Conservation (phyloP, 1,284 basidiomycete genomes). For the Ustilago shanxiensis region DNA sequence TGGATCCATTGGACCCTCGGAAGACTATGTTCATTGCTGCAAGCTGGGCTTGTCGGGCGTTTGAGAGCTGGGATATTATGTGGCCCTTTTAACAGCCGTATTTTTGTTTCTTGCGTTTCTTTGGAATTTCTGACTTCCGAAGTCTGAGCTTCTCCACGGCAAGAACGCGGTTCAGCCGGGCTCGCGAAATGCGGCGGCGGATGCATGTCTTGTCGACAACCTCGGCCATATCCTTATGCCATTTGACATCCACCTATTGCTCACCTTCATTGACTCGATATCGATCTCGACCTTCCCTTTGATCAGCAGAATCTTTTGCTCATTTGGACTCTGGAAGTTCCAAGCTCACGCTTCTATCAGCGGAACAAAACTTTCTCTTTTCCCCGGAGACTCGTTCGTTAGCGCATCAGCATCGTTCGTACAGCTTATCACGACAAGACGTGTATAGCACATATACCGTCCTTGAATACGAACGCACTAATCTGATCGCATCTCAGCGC, state of each 20-base stretch:
- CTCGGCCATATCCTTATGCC: not conserved
- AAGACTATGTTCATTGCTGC: no score
- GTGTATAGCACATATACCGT: not conserved
- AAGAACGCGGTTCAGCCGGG: not conserved
- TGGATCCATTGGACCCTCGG: no score
- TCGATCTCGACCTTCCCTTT: not conserved
- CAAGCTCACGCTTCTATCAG: no score
- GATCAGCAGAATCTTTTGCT: not conserved
- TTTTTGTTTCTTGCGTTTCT: not conserved
- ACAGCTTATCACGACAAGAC: no score
- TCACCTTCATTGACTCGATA: not conserved
- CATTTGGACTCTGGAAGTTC: no score
- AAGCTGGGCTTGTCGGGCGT: no score
- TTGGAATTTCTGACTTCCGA: not conserved
- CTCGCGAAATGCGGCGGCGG: slow-evolving; percentile 1
- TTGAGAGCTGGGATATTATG: not conserved
- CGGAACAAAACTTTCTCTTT: not conserved
- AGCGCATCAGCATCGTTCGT: no score
- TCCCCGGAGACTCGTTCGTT: not conserved
- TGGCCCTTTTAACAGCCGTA: not conserved
- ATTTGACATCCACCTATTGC: not conserved
- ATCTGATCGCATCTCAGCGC: not conserved
- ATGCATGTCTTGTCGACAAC: not conserved
- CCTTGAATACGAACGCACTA: not conserved
- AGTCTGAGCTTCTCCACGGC: not conserved